Evolutionary conservation across 352 stramenopile species (phyloP).

Genomic region (Phytophthora quininea): DNA sequence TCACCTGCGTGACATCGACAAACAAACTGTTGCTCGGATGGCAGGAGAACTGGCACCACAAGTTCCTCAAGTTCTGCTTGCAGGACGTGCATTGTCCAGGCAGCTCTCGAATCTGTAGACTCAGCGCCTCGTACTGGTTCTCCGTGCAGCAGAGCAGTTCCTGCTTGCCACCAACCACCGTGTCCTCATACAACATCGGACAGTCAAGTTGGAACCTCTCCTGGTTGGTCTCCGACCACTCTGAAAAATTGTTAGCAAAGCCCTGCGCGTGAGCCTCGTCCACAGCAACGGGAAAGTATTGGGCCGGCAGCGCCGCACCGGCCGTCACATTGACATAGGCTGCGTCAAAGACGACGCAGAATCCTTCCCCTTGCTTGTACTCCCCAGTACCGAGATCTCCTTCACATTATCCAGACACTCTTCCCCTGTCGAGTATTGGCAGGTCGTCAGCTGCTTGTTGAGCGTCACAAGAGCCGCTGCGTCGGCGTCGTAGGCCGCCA

Average conservation of each 20-base stretch:
- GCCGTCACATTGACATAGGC: slow-evolving; percentile 59
- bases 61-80: slow-evolving; percentile 76
- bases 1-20: slow-evolving; percentile 71
- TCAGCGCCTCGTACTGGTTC: slow-evolving; percentile 67
- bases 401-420: slow-evolving; percentile 67
- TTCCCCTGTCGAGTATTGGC: slow-evolving; percentile 67
- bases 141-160: slow-evolving; percentile 83
- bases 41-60: slow-evolving; percentile 85
- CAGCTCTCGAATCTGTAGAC: slow-evolving; percentile 66
- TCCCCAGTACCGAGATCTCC: slow-evolving; percentile 51
- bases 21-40: slow-evolving; percentile 83
- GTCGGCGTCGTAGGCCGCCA: slow-evolving; percentile 38
- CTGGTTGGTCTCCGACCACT: slow-evolving; percentile 65
- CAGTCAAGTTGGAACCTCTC: slow-evolving; percentile 74
- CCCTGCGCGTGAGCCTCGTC: slow-evolving; percentile 60
- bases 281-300: slow-evolving; percentile 69
- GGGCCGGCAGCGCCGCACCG: slow-evolving; percentile 45
- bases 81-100: slow-evolving; percentile 66
- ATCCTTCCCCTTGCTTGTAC: slow-evolving; percentile 53
- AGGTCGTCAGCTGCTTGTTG: slow-evolving; percentile 58
- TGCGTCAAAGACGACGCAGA: slow-evolving; percentile 71
- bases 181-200: slow-evolving; percentile 71
- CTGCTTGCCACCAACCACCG: slow-evolving; percentile 44
- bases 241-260: slow-evolving; percentile 75
- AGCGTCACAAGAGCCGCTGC: slow-evolving; percentile 41